Conservation (phyloP, 2,329 filamentous ascomycete species). For the Exophiala dermatitidis region DNA sequence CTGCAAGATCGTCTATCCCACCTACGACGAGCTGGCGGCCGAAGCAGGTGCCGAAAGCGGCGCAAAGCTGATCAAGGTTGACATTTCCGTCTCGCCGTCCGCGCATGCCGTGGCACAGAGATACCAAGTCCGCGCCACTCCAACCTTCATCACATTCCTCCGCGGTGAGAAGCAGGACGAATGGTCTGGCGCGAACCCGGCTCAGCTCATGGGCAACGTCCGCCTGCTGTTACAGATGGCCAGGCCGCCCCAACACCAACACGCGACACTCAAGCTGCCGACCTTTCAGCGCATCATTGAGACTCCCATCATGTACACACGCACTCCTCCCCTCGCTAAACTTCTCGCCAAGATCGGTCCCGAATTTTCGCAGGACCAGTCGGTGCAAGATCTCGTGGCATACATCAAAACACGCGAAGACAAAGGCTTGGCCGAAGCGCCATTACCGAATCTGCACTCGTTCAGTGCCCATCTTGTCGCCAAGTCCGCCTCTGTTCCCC, state of each 20-base stretch:
- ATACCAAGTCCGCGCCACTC: constrained; percentile 68
- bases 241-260: constrained; percentile 62
- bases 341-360: constrained; percentile 69
- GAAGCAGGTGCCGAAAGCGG: constrained; percentile 48
- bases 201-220: constrained; percentile 62
- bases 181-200: constrained; percentile 71
- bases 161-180: constrained; percentile 67
- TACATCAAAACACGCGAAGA: constrained; percentile 59
- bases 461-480: constrained; percentile 57
- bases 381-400: constrained; percentile 57
- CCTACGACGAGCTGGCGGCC: constrained; percentile 71
- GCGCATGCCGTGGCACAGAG: constrained; percentile 57
- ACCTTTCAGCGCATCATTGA: constrained; percentile 57
- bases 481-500: constrained; percentile 50
- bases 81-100: constrained; percentile 51
- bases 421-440: constrained; percentile 51
- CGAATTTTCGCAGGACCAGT: constrained; percentile 47
- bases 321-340: constrained; percentile 75
- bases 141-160: constrained; percentile 81
- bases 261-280: constrained; percentile 63
- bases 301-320: constrained; percentile 67
- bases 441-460: constrained; percentile 61
- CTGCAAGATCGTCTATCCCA: constrained; percentile 74
- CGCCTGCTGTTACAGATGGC: constrained; percentile 68
- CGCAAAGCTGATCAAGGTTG: constrained; percentile 71